Conservation (phyloP, 208 protist species). For the Histomonas meleagridis region DNA sequence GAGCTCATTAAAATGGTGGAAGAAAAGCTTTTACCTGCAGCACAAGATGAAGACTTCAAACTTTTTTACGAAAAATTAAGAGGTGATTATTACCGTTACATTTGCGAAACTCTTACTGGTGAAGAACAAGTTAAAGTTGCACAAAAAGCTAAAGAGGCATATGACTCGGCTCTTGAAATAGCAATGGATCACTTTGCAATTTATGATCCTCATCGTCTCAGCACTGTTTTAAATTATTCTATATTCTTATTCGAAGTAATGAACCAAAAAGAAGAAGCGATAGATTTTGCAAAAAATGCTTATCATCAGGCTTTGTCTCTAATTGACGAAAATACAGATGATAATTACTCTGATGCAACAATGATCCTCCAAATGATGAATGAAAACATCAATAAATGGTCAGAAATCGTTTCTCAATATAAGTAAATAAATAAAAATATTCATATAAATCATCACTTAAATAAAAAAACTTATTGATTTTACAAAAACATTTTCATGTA, state of each 20-base stretch:
- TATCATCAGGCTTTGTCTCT: slow-evolving; percentile 44
- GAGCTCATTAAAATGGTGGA: slow-evolving; percentile 75
- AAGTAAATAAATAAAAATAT: too few species aligned
- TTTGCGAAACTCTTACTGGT: not conserved
- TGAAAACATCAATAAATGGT: slow-evolving; percentile 71
- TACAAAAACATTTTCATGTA: too few species aligned
- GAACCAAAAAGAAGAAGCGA: slow-evolving; percentile 56
- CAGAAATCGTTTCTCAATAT: too few species aligned
- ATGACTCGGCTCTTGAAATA: slow-evolving; percentile 58
- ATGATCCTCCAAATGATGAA: slow-evolving; percentile 70
- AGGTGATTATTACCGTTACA: not conserved
- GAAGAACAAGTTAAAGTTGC: slow-evolving; percentile 44
- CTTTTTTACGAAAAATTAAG: slow-evolving; percentile 34
- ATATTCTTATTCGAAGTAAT: slow-evolving; percentile 73
- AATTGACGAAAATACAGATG: slow-evolving; percentile 7
- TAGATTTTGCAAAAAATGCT: slow-evolving; percentile 64
- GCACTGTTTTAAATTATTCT: slow-evolving; percentile 70
- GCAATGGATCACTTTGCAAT: slow-evolving; percentile 53
- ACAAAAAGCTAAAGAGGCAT: slow-evolving; percentile 55
- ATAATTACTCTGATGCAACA: slow-evolving; percentile 63
- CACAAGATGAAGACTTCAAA: slow-evolving; percentile 50
- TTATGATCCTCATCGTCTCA: slow-evolving; percentile 66
- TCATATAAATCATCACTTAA: too few species aligned
- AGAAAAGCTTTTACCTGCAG: slow-evolving; percentile 74
- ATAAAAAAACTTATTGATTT: too few species aligned